phyloP scores from a whole-genome alignment of 2,329 filamentous ascomycete genomes.

The Hypocrella siamensis region DNA sequence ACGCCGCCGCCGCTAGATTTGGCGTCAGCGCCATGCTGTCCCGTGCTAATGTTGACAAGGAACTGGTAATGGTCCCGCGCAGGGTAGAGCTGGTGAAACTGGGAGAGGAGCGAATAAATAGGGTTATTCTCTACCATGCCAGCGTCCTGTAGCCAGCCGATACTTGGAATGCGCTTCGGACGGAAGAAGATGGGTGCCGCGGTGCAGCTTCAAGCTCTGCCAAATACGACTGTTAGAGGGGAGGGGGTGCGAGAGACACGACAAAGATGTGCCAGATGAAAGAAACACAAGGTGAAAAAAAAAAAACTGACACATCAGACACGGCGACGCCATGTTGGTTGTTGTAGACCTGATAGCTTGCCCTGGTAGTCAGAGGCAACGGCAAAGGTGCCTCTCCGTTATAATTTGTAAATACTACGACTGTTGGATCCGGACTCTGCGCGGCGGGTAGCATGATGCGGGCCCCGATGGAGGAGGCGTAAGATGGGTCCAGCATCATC shows the following conservation, averaged over 20 bases:
- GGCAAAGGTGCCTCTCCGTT: neutral
- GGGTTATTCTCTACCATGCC: conserved; percentile 2
- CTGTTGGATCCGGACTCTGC: neutral
- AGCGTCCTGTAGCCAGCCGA: conserved; percentile 3
- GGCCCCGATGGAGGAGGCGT: neutral
- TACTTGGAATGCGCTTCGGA: neutral
- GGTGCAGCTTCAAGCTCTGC: neutral
- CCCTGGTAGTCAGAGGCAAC: too few species aligned
- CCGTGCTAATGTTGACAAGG: conserved; percentile 1
- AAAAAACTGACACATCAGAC: neutral
- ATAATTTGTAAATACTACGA: conserved; percentile 1
- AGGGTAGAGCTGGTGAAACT: conserved; percentile 1
- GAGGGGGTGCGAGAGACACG: too few species aligned
- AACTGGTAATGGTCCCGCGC: neutral
- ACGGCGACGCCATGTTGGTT: neutral
- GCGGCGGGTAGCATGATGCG: neutral
- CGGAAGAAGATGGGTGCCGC: neutral
- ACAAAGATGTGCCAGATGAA: neutral
- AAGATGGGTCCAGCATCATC: neutral
- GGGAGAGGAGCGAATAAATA: neutral
- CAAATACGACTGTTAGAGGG: too few species aligned
- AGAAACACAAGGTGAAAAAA: neutral
- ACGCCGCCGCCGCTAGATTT: neutral
- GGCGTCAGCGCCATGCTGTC: neutral
- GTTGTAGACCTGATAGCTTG: neutral